A percentile compares a stretch with the other conserved stretches of the same genome.
Evolutionary conservation across 148 eudicot genomes (phyloP).

Genomic region (Euryodendron excelsum): DNA sequence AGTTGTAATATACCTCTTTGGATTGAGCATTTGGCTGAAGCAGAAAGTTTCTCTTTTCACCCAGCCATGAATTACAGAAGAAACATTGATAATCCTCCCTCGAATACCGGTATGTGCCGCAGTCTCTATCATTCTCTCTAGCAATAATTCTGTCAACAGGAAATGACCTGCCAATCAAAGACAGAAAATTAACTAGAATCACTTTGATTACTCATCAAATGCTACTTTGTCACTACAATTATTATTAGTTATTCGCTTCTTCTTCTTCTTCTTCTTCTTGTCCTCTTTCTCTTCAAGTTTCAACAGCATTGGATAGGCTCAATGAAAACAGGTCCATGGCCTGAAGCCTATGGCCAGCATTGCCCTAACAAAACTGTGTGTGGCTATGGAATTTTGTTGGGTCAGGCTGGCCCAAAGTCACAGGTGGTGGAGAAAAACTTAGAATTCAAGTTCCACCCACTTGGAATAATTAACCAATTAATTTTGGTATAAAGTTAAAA

Average conservation of each 20-base stretch:
- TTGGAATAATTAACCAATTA: no score
- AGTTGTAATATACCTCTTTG: constrained; percentile 44
- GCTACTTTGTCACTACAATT: no score
- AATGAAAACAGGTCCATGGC: no score
- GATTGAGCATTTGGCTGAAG: constrained; percentile 52
- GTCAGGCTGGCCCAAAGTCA: background rate
- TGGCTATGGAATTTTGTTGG: background rate
- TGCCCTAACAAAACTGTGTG: no score
- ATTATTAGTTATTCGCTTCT: no score
- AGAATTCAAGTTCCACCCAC: background rate
- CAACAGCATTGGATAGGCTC: no score
- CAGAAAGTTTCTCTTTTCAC: constrained; percentile 56
- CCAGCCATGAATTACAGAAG: constrained; percentile 88
- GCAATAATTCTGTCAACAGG: constrained; percentile 69
- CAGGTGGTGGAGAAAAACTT: background rate
- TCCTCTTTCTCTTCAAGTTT: no score
- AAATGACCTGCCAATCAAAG: constrained; percentile 71
- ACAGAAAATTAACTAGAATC: no score
- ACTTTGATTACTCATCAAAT: no score
- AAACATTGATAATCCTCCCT: constrained; percentile 86
- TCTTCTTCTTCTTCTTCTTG: background rate
- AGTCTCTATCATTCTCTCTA: constrained; percentile 91
- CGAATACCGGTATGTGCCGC: constrained; percentile 58
- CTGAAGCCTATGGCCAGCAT: no score
- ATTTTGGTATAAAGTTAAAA: no score